Percentiles rank a stretch among this genome's conserved stretches.
Conservation (phyloP, 1,284 basidiomycete genomes). For the Austroboletus olivaceoglutinosus region DNA sequence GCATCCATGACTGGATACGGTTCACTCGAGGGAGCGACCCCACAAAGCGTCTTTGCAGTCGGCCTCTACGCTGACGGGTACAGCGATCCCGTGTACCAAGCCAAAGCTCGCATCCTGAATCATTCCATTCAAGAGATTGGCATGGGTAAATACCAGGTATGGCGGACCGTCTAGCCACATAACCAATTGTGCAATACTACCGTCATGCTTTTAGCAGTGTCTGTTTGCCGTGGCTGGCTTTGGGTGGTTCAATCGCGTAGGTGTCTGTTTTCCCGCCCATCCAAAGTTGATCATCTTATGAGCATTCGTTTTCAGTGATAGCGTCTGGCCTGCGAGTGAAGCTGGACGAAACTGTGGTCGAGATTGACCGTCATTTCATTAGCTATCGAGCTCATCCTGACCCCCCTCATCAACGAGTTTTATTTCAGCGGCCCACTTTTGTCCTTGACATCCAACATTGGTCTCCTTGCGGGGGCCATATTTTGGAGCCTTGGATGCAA, state of each 20-base stretch:
- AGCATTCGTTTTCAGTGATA: conserved; percentile 35
- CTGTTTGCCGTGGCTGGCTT: conserved; percentile 62
- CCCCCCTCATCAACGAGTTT: conserved; percentile 58
- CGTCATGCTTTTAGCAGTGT: conserved; percentile 41
- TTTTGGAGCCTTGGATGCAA: conserved; percentile 65
- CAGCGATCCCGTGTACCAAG: conserved; percentile 53
- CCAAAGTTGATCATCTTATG: not conserved
- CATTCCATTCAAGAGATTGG: conserved; percentile 59
- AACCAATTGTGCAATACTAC: no score
- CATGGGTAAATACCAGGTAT: conserved; percentile 68
- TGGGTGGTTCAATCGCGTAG: conserved; percentile 71
- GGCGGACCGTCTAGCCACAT: conserved; percentile 8
- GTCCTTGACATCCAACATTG: conserved; percentile 58
- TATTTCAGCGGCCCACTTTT: conserved; percentile 53
- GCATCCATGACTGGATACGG: not conserved
- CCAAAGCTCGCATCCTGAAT: conserved; percentile 58
- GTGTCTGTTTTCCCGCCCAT: conserved; percentile 20
- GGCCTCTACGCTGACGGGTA: conserved; percentile 46
- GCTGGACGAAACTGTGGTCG: not conserved
- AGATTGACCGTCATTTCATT: not conserved
- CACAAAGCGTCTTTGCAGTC: not conserved
- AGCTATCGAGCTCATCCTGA: conserved; percentile 57
- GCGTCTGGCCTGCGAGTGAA: conserved; percentile 46
- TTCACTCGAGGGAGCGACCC: not conserved
- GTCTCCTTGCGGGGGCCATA: conserved; percentile 61